Conservation (phyloP, 371 early-diverging fungal species). For the Cokeromyces recurvatus region DNA sequence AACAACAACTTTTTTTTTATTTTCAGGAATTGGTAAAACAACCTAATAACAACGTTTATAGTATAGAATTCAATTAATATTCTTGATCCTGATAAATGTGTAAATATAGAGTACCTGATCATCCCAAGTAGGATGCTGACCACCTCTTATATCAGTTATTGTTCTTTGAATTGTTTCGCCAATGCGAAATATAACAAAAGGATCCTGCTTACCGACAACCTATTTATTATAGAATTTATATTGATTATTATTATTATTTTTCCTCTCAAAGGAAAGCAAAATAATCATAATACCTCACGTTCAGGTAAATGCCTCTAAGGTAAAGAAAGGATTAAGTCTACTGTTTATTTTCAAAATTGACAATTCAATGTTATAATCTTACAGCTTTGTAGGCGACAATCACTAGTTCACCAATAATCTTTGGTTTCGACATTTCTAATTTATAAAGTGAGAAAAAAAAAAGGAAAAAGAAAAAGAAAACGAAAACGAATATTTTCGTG, state of each 20-base stretch:
- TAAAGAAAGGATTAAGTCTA: background rate
- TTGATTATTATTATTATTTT: too few species aligned
- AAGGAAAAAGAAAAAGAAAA: too few species aligned
- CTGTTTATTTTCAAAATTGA: background rate
- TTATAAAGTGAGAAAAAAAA: too few species aligned
- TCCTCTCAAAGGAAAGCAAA: too few species aligned
- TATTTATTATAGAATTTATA: conserved; percentile 1
- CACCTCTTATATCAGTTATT: conserved; percentile 43
- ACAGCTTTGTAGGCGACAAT: conserved; percentile 48
- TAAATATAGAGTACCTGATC: conserved; percentile 38
- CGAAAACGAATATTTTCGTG: too few species aligned
- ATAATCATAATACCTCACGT: conserved; percentile 44
- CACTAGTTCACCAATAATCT: conserved; percentile 39
- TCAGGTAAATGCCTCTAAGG: conserved; percentile 43
- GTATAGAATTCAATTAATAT: background rate
- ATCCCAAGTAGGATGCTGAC: conserved; percentile 50
- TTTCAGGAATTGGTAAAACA: conserved; percentile 37
- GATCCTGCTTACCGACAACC: conserved; percentile 49
- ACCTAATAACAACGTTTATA: too few species aligned
- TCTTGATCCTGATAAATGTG: too few species aligned
- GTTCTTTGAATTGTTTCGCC: conserved; percentile 36
- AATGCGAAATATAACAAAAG: conserved; percentile 37
- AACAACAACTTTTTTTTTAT: conserved; percentile 33
- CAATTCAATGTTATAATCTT: too few species aligned
- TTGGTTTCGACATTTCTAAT: conserved; percentile 25